Base-by-base conservation (phyloP, 176 grass and related monocot species). In the Oryza glaberrima region DNA sequence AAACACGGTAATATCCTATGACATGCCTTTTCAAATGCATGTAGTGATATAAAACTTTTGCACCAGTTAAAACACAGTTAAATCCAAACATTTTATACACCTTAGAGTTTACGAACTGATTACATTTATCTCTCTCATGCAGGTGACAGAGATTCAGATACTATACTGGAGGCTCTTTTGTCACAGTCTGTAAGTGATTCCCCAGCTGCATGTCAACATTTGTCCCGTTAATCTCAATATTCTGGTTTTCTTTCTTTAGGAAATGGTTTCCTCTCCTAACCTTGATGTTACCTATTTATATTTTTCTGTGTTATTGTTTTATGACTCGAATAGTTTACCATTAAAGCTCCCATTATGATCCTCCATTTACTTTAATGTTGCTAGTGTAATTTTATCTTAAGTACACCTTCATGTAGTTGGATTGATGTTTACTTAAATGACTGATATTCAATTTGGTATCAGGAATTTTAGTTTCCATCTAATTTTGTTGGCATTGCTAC, bases 171-270 rank as follows among this genome's bases (percentile, higher is more conserved):
- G 26, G 75, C 67, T 70, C 86, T 98, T 79, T 69, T 98, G 72
- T 84, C 87, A 69, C 66, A 82, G 45, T 86, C 89, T 75, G 96
- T 98, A 93, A 95, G 95, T 95, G 67, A 56, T 74, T 93, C 34
- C 38, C 14, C 6, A 72, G 76, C 75, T 88, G 58, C 65, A 30
- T 51, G 78, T 86, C 72, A 23, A 63, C 5, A 63, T 63, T 20
- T 23, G 58, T 63, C 58, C 58, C 9, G 17, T 17, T 65, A 32
- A 36, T 17, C 43, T 35, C 26, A 66, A 44, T 83, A 9, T 30
- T 54, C 68, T 78, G 34, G 67, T 67, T 52, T 67, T 63, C 19
- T 63, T 2, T 2, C 5, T 16, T 49, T 77, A 70, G 20, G 45
- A 87, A 82, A 70, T 64, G n/a, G 7, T 76, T 41, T 82, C 49